phyloP scores from a whole-genome alignment of 176 grass and related monocot species.

The Bromus sterilis region DNA sequence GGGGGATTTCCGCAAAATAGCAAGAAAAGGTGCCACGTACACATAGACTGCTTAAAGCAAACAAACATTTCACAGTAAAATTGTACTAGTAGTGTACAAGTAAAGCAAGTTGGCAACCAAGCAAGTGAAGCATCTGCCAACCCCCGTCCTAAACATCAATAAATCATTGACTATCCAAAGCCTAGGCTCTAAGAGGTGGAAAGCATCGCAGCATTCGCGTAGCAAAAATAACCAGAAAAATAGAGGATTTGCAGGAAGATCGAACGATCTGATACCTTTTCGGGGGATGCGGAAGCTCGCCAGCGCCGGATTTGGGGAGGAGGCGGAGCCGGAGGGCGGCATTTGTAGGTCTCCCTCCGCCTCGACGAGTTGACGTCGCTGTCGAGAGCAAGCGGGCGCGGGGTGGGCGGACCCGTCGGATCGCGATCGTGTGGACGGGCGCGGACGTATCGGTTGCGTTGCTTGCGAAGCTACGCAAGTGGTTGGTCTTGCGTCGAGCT shows the following conservation, averaged over 20 bases:
- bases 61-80: not conserved
- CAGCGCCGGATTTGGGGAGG: not conserved
- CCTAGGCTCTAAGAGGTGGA: not conserved
- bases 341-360: slow-evolving; percentile 8
- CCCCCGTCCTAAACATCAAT: not conserved
- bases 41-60: not conserved
- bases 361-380: slow-evolving; percentile 17
- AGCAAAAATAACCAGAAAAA: not conserved
- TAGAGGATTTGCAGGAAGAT: not conserved
- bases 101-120: slow-evolving; percentile 3
- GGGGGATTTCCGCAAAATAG: slow-evolving; percentile 14
- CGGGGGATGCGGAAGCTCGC: not conserved
- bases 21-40: not conserved
- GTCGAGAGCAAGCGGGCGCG: not conserved
- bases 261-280: not conserved
- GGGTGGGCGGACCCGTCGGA: slow-evolving; percentile 13
- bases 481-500: slow-evolving; percentile 3
- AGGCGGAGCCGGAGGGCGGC: not conserved
- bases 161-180: not conserved
- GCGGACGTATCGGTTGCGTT: not conserved
- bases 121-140: slow-evolving; percentile 8
- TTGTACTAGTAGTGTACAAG: not conserved
- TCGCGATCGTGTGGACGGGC: slow-evolving; percentile 18
- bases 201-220: not conserved
- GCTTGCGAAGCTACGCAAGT: slow-evolving; percentile 5